A percentile compares a stretch with the other conserved stretches of the same genome.
Evolutionary conservation across 371 early-diverging fungal genomes (phyloP).

Genomic region (Entomophthora muscae): DNA sequence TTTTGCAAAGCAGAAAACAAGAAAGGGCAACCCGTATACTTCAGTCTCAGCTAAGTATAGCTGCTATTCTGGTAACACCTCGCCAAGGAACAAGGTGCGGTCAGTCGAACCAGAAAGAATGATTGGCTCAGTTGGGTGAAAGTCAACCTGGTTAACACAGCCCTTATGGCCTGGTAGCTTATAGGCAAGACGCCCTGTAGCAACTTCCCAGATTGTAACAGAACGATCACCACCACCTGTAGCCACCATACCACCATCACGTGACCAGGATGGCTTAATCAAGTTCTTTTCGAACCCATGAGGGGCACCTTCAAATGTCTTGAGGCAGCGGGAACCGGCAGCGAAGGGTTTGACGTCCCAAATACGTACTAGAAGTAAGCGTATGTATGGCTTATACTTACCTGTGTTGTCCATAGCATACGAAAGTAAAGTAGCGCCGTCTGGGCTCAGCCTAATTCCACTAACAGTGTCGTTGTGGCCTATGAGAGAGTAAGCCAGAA

Average conservation of each 20-base stretch:
- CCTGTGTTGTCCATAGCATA: conserved; percentile 86
- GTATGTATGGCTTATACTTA: conserved; percentile 11
- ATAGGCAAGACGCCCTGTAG: conserved; percentile 66
- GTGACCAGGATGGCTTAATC: conserved; percentile 73
- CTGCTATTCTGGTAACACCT: conserved; percentile 25
- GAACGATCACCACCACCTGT: conserved; percentile 86
- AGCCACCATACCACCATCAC: conserved; percentile 77
- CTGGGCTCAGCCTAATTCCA: conserved; percentile 69
- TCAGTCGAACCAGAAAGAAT: conserved; percentile 73
- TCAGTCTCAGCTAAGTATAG: no score
- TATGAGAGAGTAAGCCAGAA: conserved; percentile 35
- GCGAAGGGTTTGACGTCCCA: conserved; percentile 91
- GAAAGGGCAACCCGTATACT: no score
- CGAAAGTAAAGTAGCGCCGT: conserved; percentile 61
- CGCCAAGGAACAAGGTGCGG: conserved; percentile 72
- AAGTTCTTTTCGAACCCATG: conserved; percentile 88
- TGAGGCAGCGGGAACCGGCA: conserved; percentile 35
- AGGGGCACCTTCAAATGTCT: conserved; percentile 72
- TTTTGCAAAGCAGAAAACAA: no score
- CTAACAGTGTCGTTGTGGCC: conserved; percentile 84
- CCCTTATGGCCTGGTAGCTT: conserved; percentile 96
- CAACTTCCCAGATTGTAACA: conserved; percentile 86
- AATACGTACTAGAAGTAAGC: conserved; percentile 38
- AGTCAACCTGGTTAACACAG: conserved; percentile 91
- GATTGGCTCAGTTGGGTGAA: conserved; percentile 84